Evolutionary conservation across 345 rosid genomes (phyloP), one percentile per base, ranked within the genome.

Genomic region (Abelmoschus esculentus): DNA sequence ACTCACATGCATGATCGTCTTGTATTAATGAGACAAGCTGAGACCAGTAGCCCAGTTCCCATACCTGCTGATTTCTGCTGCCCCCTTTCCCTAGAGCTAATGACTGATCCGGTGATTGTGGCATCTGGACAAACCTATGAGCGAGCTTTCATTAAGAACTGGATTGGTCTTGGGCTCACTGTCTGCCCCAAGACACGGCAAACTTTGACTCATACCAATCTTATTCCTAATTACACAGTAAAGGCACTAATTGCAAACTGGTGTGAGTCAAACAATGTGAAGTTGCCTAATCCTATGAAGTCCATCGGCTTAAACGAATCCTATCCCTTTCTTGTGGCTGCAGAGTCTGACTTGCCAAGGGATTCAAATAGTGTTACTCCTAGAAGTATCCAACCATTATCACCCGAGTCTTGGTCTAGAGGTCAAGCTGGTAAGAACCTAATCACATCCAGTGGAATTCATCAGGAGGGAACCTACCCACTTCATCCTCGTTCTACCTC

Each of bases 151-250:
- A 92, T 96, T 70, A 89, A 87, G 83, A 85, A 80, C 70, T 92
- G 99, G 99, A 88, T 92, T 79, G 96, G 86, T 66, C 88, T 88
- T 72, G 98, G 98, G 28, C 89, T 96, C 40, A 86, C 86, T 55
- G 96, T 96, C 7, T 96, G 99, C 76, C 99, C 99, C 56, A 96
- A 96, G 87, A 96, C 99, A 61, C 85, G 96, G 11, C 96, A 90
- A 75, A 74, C 83, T 61, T 80, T 96, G 75, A 77, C 78, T 76
- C 98, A 84, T 76, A 87, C 91, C 18, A 90, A 87, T 76, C 78
- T 92, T 7, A 96, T 87, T 76, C 97, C 99, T n/a, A 96, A 96
- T 75, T 96, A 88, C 83, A 92, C 91, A 14, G 99, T 96, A 26
- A 96, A 92, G 86, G 99, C 99, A 55, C 85, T 92, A 54, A 92